Evolutionary conservation across 306 rosid species (phyloP).

Genomic region (Comarum palustre): DNA sequence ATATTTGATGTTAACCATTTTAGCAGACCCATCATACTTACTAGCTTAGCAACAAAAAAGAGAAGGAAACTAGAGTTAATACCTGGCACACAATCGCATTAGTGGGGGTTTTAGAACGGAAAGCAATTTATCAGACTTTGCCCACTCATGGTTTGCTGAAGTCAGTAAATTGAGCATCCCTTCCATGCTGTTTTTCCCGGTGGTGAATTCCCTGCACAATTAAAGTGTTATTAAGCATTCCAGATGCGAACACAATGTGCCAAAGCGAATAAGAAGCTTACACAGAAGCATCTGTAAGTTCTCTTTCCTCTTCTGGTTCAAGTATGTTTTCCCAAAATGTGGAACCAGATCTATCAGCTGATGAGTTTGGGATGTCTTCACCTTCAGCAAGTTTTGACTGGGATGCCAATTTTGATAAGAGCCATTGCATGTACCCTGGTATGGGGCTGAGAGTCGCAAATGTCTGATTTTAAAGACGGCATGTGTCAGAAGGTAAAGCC

Average conservation of each 20-base stretch:
- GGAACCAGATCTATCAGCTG: slow-evolving; percentile 48
- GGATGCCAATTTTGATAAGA: slow-evolving; percentile 78
- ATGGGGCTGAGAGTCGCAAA: slow-evolving; percentile 97
- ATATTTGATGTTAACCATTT: slow-evolving; percentile 16
- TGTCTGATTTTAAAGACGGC: slow-evolving; percentile 40
- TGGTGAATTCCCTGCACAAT: slow-evolving; percentile 51
- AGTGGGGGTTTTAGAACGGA: slow-evolving; percentile 54
- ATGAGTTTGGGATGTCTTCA: slow-evolving; percentile 37
- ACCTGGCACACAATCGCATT: slow-evolving; percentile 84
- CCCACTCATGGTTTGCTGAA: slow-evolving; percentile 67
- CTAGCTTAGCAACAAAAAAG: neutral
- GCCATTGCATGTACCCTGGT: slow-evolving; percentile 93
- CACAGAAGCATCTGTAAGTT: slow-evolving; percentile 60
- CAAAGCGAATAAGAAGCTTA: slow-evolving; percentile 32
- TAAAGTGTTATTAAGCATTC: slow-evolving; percentile 21
- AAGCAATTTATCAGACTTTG: slow-evolving; percentile 46
- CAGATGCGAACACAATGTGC: neutral
- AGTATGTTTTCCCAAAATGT: slow-evolving; percentile 77
- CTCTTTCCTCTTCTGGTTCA: slow-evolving; percentile 67
- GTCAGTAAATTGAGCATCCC: slow-evolving; percentile 67
- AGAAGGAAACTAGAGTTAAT: slow-evolving; percentile 1
- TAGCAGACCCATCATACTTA: slow-evolving; percentile 10
- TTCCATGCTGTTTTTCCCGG: slow-evolving; percentile 71
- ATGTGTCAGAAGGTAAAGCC: slow-evolving; percentile 21
- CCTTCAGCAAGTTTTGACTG: slow-evolving; percentile 54